Base-by-base conservation (phyloP, 2,329 filamentous ascomycete species). In the Aureobasidium sp. region DNA sequence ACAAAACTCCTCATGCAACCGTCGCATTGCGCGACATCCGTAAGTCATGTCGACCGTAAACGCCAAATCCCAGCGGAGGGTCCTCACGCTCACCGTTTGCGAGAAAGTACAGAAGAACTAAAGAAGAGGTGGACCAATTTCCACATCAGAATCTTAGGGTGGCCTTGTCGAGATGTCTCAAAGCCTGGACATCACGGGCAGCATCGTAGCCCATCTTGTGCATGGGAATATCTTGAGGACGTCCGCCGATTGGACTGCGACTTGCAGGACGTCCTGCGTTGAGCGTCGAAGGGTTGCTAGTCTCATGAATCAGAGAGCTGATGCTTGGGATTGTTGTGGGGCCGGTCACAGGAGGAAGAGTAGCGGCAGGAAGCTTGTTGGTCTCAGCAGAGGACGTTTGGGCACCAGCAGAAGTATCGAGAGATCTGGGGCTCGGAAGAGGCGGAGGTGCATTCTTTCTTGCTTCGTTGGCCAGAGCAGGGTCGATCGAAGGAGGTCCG, bases 271-370 rank as follows among this genome's bases (percentile, higher is more conserved):
- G 45, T 6, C 21, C 50, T 8, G 49, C 1, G 21, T 47, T 47
- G 25, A 34, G 48, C 3, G 51, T 21, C 11, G 17, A 16, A 8
- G 30, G 30, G 12, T 41, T 41, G 54, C 58, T 12, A 45, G 56
- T 54, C 38, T 48, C 48, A 24, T 56, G 39, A 51, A 74, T 69
- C 56, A 74, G 67, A 10, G 75, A 66, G 14, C 68, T 74, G 54
- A 81, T 79, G 58, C 75, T 78, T 7, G 80, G 80, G 24, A 82
- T 79, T 16, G 65, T 68, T 25, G 66, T 64, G 16, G 60, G 63
- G 19, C 64, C 64, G 27, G 58, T 64, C 32, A 30, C 54, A 32
- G 49, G 48, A 12, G 42, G 55, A 27, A 51, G 27, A 24, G 48
- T 32, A 5, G 48, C 48, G 17, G 48, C 11, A 32, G 48, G 48